phyloP scores from a whole-genome alignment of 2,329 filamentous ascomycete species.

The Herpomyces periplanetae region DNA sequence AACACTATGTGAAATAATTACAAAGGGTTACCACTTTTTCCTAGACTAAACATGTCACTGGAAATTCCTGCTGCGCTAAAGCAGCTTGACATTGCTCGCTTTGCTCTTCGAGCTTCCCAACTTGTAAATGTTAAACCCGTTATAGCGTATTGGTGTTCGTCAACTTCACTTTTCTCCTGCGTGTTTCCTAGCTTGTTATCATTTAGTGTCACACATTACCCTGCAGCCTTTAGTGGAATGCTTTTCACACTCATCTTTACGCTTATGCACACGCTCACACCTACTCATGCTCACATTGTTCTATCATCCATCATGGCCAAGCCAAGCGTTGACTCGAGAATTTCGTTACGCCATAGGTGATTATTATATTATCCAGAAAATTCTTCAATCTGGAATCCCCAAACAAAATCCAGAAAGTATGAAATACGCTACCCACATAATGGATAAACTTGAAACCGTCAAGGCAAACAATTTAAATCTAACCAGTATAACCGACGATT shows the following conservation, averaged over 20 bases:
- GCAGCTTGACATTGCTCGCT: constrained; percentile 41
- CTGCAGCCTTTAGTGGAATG: not conserved
- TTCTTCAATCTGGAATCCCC: constrained; percentile 43
- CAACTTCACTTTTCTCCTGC: too few relatives aligned
- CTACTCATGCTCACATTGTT: too few relatives aligned
- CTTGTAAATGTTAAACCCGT: constrained; percentile 51
- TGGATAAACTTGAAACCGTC: constrained; percentile 59
- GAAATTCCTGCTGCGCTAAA: constrained; percentile 30
- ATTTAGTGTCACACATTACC: not conserved
- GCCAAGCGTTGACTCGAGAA: constrained; percentile 3
- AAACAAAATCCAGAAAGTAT: constrained; percentile 34
- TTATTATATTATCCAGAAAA: constrained; percentile 72
- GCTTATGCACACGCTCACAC: too few relatives aligned
- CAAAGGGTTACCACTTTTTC: too few relatives aligned
- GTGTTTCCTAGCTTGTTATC: too few relatives aligned
- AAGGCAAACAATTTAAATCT: constrained; percentile 33
- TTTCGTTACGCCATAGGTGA: constrained; percentile 16
- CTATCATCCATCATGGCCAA: constrained; percentile 2
- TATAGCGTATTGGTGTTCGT: constrained; percentile 73
- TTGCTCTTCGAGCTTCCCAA: constrained; percentile 44
- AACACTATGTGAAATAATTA: too few relatives aligned
- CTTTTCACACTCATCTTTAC: too few relatives aligned
- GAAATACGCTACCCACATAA: constrained; percentile 37
- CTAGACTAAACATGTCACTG: constrained; percentile 26
- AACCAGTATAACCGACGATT: constrained; percentile 48